Conservation (phyloP, 2,329 filamentous ascomycete genomes). For the Trichoderma sp. region DNA sequence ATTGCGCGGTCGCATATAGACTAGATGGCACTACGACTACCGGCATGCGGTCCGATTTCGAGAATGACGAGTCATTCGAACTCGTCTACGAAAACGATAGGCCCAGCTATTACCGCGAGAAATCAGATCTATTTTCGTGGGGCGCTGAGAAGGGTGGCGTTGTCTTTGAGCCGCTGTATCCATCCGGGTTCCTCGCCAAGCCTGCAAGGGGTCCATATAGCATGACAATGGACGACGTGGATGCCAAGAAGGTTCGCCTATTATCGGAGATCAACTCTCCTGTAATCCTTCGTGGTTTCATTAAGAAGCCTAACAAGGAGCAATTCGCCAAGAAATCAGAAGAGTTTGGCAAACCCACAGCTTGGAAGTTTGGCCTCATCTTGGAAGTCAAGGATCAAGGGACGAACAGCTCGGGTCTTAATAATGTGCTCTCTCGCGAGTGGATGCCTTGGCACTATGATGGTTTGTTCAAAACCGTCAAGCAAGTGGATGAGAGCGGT, state of each 20-base stretch:
- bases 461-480: conserved; percentile 53
- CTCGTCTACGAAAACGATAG: conserved; percentile 44
- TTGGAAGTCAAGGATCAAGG: conserved; percentile 51
- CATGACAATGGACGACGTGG: conserved; percentile 42
- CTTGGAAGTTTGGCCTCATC: conserved; percentile 53
- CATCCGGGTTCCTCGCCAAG: conserved; percentile 41
- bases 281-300: conserved; percentile 51
- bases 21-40: conserved; percentile 42
- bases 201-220: conserved; percentile 33
- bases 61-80: conserved; percentile 39
- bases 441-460: conserved; percentile 59
- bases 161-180: conserved; percentile 46
- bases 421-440: conserved; percentile 53
- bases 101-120: conserved; percentile 51
- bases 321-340: conserved; percentile 45
- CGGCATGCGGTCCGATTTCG: conserved; percentile 41
- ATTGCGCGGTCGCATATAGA: conserved; percentile 44
- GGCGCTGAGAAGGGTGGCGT: conserved; percentile 36
- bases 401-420: conserved; percentile 41
- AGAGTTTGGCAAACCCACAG: conserved; percentile 46
- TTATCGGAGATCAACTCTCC: conserved; percentile 52
- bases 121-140: conserved; percentile 45
- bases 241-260: conserved; percentile 43
- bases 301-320: conserved; percentile 43
- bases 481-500: conserved; percentile 37